Evolutionary conservation across 768 basidiomycete genomes (phyloP).

Genomic region (Botryobasidium botryosum): DNA sequence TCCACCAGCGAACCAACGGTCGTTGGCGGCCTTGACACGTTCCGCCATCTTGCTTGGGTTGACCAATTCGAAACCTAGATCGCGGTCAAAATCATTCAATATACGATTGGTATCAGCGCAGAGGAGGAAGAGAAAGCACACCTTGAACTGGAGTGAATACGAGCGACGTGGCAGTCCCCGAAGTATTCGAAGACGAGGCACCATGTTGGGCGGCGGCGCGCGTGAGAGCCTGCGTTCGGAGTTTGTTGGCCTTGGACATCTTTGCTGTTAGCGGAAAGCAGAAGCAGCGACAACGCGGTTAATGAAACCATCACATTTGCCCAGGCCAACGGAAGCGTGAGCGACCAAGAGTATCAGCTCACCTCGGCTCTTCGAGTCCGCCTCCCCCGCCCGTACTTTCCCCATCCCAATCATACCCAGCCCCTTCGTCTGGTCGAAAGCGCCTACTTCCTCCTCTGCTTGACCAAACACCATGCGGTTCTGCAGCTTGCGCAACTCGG

Average conservation of each 20-base stretch:
- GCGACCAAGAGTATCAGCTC: conserved; percentile 15
- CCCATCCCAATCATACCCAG: conserved; percentile 92
- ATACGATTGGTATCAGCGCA: not conserved
- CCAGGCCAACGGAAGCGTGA: not conserved
- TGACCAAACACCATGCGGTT: conserved; percentile 95
- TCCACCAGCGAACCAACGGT: conserved; percentile 72
- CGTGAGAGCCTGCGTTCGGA: conserved; percentile 71
- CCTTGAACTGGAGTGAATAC: conserved; percentile 95
- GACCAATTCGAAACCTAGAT: conserved; percentile 76
- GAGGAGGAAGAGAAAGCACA: conserved; percentile 12
- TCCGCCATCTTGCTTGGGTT: conserved; percentile 78
- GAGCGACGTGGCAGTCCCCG: conserved; percentile 81
- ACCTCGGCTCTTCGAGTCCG: conserved; percentile 88
- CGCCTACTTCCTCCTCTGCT: conserved; percentile 89
- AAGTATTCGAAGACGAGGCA: conserved; percentile 34
- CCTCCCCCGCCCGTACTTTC: conserved; percentile 72
- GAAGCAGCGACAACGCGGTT: not conserved
- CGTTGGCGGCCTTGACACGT: conserved; percentile 88
- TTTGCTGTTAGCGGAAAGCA: conserved; percentile 44
- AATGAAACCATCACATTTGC: not conserved
- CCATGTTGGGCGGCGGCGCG: conserved; percentile 45
- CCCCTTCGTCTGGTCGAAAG: conserved; percentile 95
- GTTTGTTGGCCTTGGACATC: conserved; percentile 85
- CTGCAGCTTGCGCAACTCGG: conserved; percentile 90
- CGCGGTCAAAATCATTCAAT: not conserved